Evolutionary conservation across 768 basidiomycete species (phyloP).

Genomic region (Lepiota venenata): DNA sequence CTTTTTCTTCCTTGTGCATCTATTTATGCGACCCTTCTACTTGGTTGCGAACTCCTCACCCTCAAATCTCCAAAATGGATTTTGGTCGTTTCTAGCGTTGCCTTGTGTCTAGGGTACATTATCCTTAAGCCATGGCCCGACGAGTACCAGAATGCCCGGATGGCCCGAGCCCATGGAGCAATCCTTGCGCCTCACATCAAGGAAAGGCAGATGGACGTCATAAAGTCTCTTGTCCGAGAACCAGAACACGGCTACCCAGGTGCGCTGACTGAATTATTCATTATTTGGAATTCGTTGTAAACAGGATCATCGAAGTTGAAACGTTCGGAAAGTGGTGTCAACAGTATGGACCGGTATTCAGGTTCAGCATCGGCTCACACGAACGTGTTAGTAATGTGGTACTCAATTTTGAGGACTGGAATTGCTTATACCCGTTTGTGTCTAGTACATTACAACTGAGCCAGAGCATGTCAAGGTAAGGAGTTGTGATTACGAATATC

Average conservation of each 20-base stretch:
- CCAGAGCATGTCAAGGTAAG: constrained; percentile 30
- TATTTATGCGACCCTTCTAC: neutral
- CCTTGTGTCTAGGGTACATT: neutral
- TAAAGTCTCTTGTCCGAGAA: neutral
- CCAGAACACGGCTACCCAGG: constrained; percentile 1
- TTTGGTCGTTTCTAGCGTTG: neutral
- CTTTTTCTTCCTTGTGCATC: neutral
- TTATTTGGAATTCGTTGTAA: too few relatives aligned
- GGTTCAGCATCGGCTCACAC: constrained; percentile 25
- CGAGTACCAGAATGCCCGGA: constrained; percentile 1
- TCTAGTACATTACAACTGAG: constrained; percentile 26
- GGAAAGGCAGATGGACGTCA: neutral
- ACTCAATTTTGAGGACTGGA: too few relatives aligned
- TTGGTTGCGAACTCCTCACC: neutral
- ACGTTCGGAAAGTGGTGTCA: constrained; percentile 18
- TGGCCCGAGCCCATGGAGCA: constrained; percentile 13
- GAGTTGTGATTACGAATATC: neutral
- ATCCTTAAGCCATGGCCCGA: neutral
- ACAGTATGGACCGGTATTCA: constrained; percentile 31
- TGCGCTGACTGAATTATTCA: neutral
- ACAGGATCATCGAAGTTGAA: constrained; percentile 21
- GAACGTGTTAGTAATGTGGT: constrained; percentile 23
- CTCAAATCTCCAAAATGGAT: neutral
- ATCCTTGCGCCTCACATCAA: constrained; percentile 22
- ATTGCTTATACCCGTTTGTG: too few relatives aligned